Percentiles rank a stretch among this genome's conserved stretches.
phyloP scores from a whole-genome alignment of 495 filamentous ascomycete genomes.

The Entonaema liquescens region DNA sequence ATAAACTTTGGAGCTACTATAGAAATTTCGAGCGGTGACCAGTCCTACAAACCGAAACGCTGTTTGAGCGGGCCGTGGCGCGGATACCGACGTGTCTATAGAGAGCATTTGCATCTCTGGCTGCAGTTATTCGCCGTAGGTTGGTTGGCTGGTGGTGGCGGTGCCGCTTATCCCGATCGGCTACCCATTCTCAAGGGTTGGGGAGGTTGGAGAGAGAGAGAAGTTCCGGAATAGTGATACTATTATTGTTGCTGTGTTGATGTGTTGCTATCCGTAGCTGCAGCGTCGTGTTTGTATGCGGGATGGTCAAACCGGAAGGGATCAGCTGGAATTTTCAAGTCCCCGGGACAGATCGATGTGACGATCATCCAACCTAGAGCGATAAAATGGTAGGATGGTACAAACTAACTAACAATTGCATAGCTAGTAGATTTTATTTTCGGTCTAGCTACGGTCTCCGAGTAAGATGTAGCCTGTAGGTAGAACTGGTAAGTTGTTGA shows the following conservation, averaged over 20 bases:
- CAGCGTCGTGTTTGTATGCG: conserved; percentile 20
- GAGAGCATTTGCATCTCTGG: not conserved
- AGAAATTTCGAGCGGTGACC: conserved; percentile 3
- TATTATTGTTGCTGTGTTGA: conserved; percentile 25
- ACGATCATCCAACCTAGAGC: conserved; percentile 26
- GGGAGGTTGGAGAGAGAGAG: no score
- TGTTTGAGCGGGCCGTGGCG: conserved; percentile 11
- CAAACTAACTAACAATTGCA: no score
- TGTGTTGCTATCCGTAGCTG: conserved; percentile 10
- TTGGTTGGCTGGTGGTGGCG: not conserved
- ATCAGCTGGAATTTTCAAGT: conserved; percentile 29
- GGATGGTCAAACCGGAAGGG: conserved; percentile 23
- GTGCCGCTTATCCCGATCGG: conserved; percentile 19
- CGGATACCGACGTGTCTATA: conserved; percentile 16
- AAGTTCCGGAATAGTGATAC: conserved; percentile 9
- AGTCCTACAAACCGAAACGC: not conserved
- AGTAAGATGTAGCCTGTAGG: no score
- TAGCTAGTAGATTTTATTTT: not conserved
- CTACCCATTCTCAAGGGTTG: not conserved
- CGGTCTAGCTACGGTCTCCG: not conserved
- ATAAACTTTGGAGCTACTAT: conserved; percentile 4
- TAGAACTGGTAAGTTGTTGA: not conserved
- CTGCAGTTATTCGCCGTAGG: not conserved
- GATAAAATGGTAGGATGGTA: not conserved
- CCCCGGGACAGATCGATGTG: conserved; percentile 29